A percentile compares a stretch with the other conserved stretches of the same genome.
Conservation (phyloP, 495 filamentous ascomycete genomes). For the Tuber calosporum region DNA sequence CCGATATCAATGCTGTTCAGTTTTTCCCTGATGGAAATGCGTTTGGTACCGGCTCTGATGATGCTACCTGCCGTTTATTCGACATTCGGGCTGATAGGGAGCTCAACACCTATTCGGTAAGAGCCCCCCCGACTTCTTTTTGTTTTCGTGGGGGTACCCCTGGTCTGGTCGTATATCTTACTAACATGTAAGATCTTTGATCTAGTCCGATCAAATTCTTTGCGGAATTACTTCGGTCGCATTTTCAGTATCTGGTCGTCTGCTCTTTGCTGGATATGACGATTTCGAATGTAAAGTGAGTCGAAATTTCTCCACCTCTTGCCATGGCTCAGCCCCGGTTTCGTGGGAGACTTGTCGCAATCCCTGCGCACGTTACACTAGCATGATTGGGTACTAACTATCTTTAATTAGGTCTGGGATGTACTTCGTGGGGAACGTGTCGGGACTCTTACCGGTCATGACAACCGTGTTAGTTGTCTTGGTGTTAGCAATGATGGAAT, state of each 20-base stretch:
- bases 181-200: not conserved
- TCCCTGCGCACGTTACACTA: slow-evolving; percentile 13
- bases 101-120: slow-evolving; percentile 90
- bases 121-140: slow-evolving; percentile 39
- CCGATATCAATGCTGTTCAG: slow-evolving; percentile 98
- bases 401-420: slow-evolving; percentile 76
- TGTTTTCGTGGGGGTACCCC: slow-evolving; percentile 9
- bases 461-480: slow-evolving; percentile 96
- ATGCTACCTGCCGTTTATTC: slow-evolving; percentile 94
- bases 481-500: slow-evolving; percentile 98
- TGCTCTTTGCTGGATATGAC: slow-evolving; percentile 96
- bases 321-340: not conserved
- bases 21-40: slow-evolving; percentile 99
- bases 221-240: slow-evolving; percentile 98
- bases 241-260: slow-evolving; percentile 90
- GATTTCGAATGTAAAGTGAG: slow-evolving; percentile 99
- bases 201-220: slow-evolving; percentile 87
- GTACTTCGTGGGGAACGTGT: slow-evolving; percentile 93
- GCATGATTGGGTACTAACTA: slow-evolving; percentile 24
- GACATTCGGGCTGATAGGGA: slow-evolving; percentile 96
- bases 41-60: slow-evolving; percentile 96
- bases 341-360: not conserved
- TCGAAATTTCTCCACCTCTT: slow-evolving; percentile 11
- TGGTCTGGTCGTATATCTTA: slow-evolving; percentile 14
- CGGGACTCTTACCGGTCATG: slow-evolving; percentile 89